phyloP scores from a whole-genome alignment of 768 basidiomycete genomes.

The Tephrocybe sp. region DNA sequence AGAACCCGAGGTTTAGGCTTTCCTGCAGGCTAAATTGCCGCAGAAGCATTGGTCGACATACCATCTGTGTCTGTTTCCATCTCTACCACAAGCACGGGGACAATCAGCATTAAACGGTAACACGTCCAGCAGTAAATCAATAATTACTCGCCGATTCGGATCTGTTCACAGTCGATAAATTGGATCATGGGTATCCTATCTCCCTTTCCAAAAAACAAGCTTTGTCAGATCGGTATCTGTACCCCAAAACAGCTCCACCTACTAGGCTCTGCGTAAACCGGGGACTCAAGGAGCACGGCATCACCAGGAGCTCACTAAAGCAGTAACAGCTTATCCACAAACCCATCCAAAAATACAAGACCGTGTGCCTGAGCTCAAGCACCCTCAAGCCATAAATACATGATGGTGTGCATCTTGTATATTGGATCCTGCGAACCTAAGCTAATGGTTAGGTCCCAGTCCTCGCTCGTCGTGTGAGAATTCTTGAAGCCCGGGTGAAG shows the following conservation, averaged over 20 bases:
- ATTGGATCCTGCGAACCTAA: conserved; percentile 88
- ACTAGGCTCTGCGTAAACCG: conserved; percentile 76
- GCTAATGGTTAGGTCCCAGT: conserved; percentile 79
- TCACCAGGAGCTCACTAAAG: conserved; percentile 79
- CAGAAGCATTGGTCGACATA: conserved; percentile 51
- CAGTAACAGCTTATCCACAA: conserved; percentile 29
- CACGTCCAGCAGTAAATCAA: not conserved
- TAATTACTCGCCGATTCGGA: conserved; percentile 41
- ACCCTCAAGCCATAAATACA: not conserved
- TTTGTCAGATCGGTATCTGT: conserved; percentile 10
- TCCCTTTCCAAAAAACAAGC: conserved; percentile 43
- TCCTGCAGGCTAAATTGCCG: conserved; percentile 65
- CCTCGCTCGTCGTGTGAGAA: conserved; percentile 62
- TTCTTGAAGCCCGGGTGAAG: conserved; percentile 70
- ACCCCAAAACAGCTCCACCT: conserved; percentile 21
- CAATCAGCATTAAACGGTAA: not conserved
- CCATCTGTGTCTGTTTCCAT: conserved; percentile 73
- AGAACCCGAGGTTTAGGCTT: conserved; percentile 71
- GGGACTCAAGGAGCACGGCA: conserved; percentile 72
- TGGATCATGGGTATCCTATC: conserved; percentile 58
- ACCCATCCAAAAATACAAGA: conserved; percentile 13
- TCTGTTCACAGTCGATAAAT: conserved; percentile 47
- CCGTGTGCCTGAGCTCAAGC: conserved; percentile 2
- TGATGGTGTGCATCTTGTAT: conserved; percentile 62
- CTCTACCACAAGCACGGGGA: conserved; percentile 39